Base-by-base conservation (phyloP, 1,139 yeast genomes). In the Debaryomyces robertsiae region DNA sequence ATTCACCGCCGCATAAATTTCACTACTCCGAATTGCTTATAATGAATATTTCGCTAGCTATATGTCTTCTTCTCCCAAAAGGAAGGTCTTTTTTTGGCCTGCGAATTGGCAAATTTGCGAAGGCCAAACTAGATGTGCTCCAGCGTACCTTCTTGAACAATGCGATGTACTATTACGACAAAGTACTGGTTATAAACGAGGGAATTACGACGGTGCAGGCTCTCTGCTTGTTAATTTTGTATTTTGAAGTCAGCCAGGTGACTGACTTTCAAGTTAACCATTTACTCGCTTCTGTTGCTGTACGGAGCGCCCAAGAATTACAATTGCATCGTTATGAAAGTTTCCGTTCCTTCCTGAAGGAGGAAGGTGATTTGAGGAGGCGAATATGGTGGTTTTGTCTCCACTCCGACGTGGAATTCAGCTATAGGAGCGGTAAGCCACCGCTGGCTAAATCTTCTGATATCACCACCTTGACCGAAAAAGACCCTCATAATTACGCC, bases 281-380 rank as follows among this genome's bases (percentile, higher is more conserved):
- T 49, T 63, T 72, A 25, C 51, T 82, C 9, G 55, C 72, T 0
- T 62, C 82, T 0, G 69, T 77, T 7, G 83, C 83, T 1, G 70
- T 79, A 2, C 63, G 88, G 41, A 73, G 69, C 47, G 86, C 87
- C 0, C 81, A 76, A 47, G 84, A 79, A 37, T 58, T 83, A 43
- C 93, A 94, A 0, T 61, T 86, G 16, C 86, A 85, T 53, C 61
- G 88, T 24, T 63, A 60, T 14, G 88, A 83, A 47, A 60, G 75
- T 2, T 71, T 72, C 38, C 50, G 52, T 5, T 67, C 71, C 0
- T 49, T 78, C 15, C 42, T 69, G 0, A 48, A 50, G 0, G 63
- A 56, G 3, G 83, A 79, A 32, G 66, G 65, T 6, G 48, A 55
- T 3, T 58, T 61, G 10, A 61, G 79, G 18, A 60, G 77, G 27